These are phyloP conservation scores for Claviceps humidiphila DNA, from an alignment of 2,329 filamentous ascomycete species.

Conservation along the genomic window DNA sequence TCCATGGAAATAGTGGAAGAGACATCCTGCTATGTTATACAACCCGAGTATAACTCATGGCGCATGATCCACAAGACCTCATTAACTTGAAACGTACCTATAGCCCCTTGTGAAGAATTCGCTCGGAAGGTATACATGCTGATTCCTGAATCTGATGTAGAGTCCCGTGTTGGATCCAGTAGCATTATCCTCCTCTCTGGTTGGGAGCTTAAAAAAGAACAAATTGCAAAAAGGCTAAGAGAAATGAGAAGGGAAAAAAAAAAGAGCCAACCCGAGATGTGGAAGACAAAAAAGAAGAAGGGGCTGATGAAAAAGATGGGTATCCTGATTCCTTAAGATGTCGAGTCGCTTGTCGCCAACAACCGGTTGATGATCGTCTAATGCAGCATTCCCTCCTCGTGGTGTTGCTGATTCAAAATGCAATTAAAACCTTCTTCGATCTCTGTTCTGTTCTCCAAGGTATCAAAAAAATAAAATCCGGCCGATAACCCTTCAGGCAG, in stretches of 20 bases:
- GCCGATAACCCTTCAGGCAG: no score
- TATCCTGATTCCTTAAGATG: neutral
- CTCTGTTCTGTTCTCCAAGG: neutral
- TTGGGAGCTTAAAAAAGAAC: neutral
- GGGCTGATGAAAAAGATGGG: neutral
- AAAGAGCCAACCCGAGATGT: neutral
- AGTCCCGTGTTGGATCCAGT: neutral
- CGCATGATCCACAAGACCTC: neutral
- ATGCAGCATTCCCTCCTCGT: neutral
- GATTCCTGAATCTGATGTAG: neutral
- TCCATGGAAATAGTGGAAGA: neutral
- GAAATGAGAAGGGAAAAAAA: neutral
- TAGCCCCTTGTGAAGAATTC: neutral
- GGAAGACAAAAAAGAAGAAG: neutral
- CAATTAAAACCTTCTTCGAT: neutral
- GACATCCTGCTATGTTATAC: neutral
- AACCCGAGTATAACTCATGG: neutral
- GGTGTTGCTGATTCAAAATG: neutral
- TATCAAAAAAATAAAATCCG: neutral
- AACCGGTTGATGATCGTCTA: neutral
- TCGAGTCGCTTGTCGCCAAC: neutral
- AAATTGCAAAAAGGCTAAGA: neutral
- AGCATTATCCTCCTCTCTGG: neutral
- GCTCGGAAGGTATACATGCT: conserved; percentile 3
- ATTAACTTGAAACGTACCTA: neutral